Percentiles rank a stretch among this genome's conserved stretches.
These are phyloP conservation scores for Laguncularia racemosa DNA, from an alignment of 345 rosid species.

Conservation along the genomic window DNA sequence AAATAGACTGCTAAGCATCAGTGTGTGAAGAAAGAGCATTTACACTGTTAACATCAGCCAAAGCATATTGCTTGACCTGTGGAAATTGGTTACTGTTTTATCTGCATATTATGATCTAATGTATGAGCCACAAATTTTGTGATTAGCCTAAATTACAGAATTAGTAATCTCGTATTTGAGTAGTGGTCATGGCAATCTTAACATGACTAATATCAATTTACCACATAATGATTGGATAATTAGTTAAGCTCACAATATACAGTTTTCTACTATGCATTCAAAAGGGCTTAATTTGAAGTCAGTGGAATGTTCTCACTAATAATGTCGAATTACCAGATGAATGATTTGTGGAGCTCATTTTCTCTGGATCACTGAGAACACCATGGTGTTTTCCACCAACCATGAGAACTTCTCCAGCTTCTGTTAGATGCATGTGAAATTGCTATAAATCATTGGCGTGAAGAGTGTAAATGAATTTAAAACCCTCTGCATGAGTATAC, in stretches of 20 bases:
- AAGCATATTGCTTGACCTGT: not conserved
- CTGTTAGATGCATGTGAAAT: slow-evolving; percentile 25
- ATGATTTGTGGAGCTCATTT: slow-evolving; percentile 25
- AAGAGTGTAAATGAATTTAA: not conserved
- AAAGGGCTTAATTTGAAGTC: too few relatives aligned
- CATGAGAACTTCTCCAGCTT: slow-evolving; percentile 50
- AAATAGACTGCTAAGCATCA: too few relatives aligned
- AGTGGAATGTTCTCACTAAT: too few relatives aligned
- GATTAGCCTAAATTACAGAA: not conserved
- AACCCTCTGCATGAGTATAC: slow-evolving; percentile 17
- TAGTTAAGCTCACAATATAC: too few relatives aligned
- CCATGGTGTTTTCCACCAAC: slow-evolving; percentile 59
- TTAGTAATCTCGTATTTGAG: too few relatives aligned
- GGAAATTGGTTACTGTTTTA: not conserved
- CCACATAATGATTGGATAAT: too few relatives aligned
- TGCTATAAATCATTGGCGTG: not conserved
- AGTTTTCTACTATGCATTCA: too few relatives aligned
- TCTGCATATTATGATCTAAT: too few relatives aligned
- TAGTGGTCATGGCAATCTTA: too few relatives aligned
- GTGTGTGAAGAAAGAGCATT: not conserved
- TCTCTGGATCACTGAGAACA: slow-evolving; percentile 30
- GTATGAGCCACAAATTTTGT: not conserved
- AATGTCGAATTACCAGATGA: slow-evolving; percentile 23
- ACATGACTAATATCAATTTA: too few relatives aligned
- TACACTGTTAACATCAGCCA: not conserved